A percentile compares a stretch with the other conserved stretches of the same genome.
These are phyloP conservation scores for Stachybotrys chlorohalonatus DNA, from an alignment of 2,329 filamentous ascomycete species.

Conservation along the genomic window DNA sequence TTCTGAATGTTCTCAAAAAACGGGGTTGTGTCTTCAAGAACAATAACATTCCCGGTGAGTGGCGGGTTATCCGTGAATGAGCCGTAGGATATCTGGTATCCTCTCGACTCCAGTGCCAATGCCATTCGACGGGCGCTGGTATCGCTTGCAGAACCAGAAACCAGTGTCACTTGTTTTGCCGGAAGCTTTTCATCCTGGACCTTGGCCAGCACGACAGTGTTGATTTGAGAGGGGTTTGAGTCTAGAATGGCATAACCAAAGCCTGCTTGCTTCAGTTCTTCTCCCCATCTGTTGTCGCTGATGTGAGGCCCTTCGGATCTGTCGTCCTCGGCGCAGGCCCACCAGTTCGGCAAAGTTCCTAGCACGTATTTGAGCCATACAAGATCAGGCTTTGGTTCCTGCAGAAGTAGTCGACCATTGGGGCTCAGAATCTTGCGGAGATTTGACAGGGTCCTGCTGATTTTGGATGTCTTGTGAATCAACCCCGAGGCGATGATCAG, in stretches of 20 bases:
- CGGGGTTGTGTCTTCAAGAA: too few relatives aligned
- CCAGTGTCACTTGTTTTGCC: not conserved
- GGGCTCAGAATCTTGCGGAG: conserved; percentile 21
- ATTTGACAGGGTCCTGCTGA: conserved; percentile 18
- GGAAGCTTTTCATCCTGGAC: not conserved
- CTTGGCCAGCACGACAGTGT: conserved; percentile 4
- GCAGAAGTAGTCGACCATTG: conserved; percentile 18
- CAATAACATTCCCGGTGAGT: too few relatives aligned
- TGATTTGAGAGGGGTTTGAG: conserved; percentile 5
- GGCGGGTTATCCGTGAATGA: too few relatives aligned
- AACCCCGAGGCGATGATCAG: conserved; percentile 25
- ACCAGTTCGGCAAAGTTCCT: conserved; percentile 23
- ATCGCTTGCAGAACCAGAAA: too few relatives aligned
- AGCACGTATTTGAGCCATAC: conserved; percentile 19
- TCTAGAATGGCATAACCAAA: conserved; percentile 12
- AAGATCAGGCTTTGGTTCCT: conserved; percentile 14
- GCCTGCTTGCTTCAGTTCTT: conserved; percentile 14
- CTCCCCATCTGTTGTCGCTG: conserved; percentile 12
- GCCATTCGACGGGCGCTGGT: too few relatives aligned
- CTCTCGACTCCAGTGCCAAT: too few relatives aligned
- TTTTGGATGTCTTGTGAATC: conserved; percentile 24
- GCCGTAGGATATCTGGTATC: too few relatives aligned
- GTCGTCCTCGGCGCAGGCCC: conserved; percentile 21
- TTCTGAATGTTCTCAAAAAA: too few relatives aligned
- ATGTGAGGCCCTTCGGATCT: conserved; percentile 17